phyloP scores from a whole-genome alignment of 352 stramenopile genomes.

The Globisporangium alternatum region DNA sequence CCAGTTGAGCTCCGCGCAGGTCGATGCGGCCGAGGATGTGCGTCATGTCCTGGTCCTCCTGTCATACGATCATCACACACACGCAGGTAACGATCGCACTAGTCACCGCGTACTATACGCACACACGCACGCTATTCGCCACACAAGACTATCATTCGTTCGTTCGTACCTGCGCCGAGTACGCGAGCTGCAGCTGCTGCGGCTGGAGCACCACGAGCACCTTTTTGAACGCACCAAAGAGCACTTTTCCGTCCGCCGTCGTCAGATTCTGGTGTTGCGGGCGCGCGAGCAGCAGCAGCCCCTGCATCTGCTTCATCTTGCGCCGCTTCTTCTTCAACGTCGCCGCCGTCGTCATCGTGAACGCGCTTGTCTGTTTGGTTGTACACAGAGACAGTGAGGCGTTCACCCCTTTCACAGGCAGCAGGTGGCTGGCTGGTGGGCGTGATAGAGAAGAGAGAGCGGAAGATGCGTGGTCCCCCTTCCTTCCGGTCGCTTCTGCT shows the following conservation, averaged over 20 bases:
- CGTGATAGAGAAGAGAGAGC: background rate
- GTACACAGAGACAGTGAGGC: background rate
- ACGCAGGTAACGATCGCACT: background rate
- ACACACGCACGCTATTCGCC: background rate
- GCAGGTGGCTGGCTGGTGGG: background rate
- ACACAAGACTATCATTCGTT: background rate
- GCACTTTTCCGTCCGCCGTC: background rate
- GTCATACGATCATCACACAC: background rate
- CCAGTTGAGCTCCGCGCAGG: constrained; percentile 55
- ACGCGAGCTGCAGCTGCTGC: constrained; percentile 60
- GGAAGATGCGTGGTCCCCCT: background rate
- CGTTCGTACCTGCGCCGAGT: constrained; percentile 49
- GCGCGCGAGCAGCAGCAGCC: constrained; percentile 58
- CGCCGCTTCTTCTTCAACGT: constrained; percentile 47
- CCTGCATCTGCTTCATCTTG: constrained; percentile 82
- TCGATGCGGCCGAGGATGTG: constrained; percentile 58
- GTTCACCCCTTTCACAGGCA: background rate
- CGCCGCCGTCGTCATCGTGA: constrained; percentile 28
- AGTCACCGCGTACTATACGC: background rate
- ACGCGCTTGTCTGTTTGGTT: background rate
- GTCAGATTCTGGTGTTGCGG: constrained; percentile 15
- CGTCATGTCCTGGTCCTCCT: constrained; percentile 74
- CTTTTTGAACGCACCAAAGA: constrained; percentile 25
- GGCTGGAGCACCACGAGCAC: constrained; percentile 67
- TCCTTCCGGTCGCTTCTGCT: background rate